Base-by-base conservation (phyloP, 139 green algal species). In the Micromonas commoda region DNA sequence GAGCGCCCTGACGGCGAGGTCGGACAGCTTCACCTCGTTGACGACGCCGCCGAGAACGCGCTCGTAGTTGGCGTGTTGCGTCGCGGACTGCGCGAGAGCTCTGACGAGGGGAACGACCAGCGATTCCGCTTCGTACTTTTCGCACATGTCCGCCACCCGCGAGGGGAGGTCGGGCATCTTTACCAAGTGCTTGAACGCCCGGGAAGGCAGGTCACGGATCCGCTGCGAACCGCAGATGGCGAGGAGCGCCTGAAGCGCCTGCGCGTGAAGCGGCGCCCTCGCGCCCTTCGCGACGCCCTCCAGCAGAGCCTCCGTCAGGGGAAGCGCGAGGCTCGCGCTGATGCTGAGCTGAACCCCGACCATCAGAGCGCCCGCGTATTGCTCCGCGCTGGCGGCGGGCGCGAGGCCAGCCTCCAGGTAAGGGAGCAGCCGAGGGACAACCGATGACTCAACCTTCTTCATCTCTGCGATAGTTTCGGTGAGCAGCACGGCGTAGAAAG, bases 401-500 rank as follows among this genome's bases (percentile, higher is more conserved):
- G 66, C 82, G 32, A 95, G 75, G 1, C 91, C 91, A 0, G 78
- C 37, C 23, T 75, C 81, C 24, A 91, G 69, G 78, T 86, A 88
- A 16, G 90, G 87, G 70, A 96, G 83, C 77, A 96, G 80, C 33
- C 81, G 61, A 4, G 80, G 61, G 20, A 89, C 57, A 0, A 83
- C 26, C 6, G 76, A 64, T 66, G 89, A 81, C 0, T 71, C 37
- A 0, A 89, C 57, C 5, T 54, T 0, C 21, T 63, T 57, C 54
- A 64, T 79, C 26, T 28, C 53, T 2, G 45, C 83, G 23, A 88
- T n/a, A 2, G 85, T 52, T 72, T 96, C 90, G 63, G 85, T 92
- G 21, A 93, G 33, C 2, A 88, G 29, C 0, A 90, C 89, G 0
- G 89, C 88, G 67, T 91, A 93, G 74, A 94, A 94, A 29, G 89